Evolutionary conservation across 495 filamentous ascomycete species (phyloP).

Genomic region (Talaromyces thailandensis): DNA sequence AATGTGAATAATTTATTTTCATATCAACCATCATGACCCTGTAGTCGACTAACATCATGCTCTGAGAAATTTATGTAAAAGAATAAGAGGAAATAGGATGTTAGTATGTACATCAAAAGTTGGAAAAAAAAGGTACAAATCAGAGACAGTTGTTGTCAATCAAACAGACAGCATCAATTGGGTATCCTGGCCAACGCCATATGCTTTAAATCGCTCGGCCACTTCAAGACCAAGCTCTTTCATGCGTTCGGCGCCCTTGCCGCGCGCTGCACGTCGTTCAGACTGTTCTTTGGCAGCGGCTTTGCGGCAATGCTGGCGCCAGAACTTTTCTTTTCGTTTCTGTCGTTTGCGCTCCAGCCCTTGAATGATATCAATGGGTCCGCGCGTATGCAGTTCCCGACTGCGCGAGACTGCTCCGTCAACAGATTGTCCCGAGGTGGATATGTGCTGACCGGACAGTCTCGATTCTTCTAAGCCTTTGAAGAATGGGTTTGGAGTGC

Average conservation of each 20-base stretch:
- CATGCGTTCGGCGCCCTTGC: constrained; percentile 90
- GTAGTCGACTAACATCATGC: neutral
- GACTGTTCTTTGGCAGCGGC: constrained; percentile 50
- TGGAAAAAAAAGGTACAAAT: constrained; percentile 21
- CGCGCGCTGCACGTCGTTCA: constrained; percentile 54
- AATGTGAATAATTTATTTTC: neutral
- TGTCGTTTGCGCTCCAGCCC: constrained; percentile 91
- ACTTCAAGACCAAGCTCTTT: constrained; percentile 82
- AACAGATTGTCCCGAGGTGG: constrained; percentile 21
- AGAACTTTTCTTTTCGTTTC: constrained; percentile 81
- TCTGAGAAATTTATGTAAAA: constrained; percentile 2
- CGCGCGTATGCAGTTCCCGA: constrained; percentile 53
- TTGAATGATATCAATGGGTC: constrained; percentile 94
- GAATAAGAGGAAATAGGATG: neutral
- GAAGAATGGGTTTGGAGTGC: constrained; percentile 62
- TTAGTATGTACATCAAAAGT: constrained; percentile 33
- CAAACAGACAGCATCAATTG: constrained; percentile 81
- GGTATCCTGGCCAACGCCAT: constrained; percentile 46
- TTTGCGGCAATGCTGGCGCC: constrained; percentile 71
- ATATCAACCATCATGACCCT: neutral
- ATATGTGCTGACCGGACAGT: constrained; percentile 27
- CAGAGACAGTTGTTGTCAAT: constrained; percentile 12
- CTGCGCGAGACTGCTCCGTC: constrained; percentile 30
- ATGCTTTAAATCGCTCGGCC: constrained; percentile 62
- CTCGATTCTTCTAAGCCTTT: constrained; percentile 21